Evolutionary conservation across 257 asterid genomes (phyloP).

Genomic region (Henckelia pumila): DNA sequence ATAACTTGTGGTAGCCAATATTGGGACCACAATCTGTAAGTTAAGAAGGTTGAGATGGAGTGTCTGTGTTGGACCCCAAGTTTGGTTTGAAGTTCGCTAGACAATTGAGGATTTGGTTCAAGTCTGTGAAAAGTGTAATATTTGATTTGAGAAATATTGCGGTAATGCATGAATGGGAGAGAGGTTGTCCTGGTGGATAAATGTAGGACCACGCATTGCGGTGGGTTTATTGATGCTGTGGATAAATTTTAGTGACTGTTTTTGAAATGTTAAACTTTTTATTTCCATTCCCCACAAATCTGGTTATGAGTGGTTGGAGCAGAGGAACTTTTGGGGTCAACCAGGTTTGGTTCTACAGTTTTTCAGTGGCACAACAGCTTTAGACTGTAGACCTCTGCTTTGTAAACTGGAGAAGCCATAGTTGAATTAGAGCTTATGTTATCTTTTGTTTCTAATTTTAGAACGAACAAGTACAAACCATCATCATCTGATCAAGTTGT

Average conservation of each 20-base stretch:
- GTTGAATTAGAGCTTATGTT: neutral
- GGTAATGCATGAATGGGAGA: no score
- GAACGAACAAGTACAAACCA: neutral
- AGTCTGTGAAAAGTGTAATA: neutral
- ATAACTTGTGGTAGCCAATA: neutral
- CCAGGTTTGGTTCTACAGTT: neutral
- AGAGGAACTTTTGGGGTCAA: neutral
- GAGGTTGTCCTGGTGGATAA: neutral
- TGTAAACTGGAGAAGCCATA: neutral
- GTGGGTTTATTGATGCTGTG: neutral
- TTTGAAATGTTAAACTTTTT: no score
- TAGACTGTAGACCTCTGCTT: neutral
- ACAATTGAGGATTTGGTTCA: constrained; percentile 1
- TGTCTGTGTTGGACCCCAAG: neutral
- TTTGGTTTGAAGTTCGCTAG: neutral
- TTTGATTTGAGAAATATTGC: constrained; percentile 3
- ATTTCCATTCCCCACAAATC: neutral
- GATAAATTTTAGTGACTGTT: neutral
- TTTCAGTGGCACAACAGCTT: neutral
- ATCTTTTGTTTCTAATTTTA: no score
- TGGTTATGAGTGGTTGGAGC: neutral
- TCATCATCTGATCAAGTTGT: constrained; percentile 23
- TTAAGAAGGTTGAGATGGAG: neutral
- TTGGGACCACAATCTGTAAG: neutral
- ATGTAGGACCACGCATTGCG: no score